Base-by-base conservation (phyloP, 2,329 filamentous ascomycete genomes). In the Cordyceps cateniannulata region DNA sequence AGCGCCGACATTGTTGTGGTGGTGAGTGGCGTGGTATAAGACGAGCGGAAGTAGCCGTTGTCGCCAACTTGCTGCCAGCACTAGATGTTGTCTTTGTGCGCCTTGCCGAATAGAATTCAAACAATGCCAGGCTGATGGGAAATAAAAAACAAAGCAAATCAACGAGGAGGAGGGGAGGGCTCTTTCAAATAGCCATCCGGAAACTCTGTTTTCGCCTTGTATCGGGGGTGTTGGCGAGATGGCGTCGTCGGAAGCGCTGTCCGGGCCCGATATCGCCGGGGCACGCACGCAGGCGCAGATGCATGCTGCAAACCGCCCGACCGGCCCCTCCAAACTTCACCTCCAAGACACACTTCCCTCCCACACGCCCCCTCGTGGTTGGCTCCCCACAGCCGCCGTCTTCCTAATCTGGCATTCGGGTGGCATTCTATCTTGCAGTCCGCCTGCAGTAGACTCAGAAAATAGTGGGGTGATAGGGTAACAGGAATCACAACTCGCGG, bases 191-290 rank as follows among this genome's bases (percentile, higher is more conserved):
- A 60, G 57, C 48, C 49, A 53, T 60, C 40, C 51, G 49, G 49
- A 52, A 60, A 53, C 38, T 60, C 49, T 53, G 49, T 47, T 53
- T n/a, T 53, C 18, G 49, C 57, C 49, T 32, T 5, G 32, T 53
- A 42, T 53, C 57, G 48, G 48, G 56, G 40, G 24, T 32, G 42
- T 53, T 60, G 38, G 42, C 53, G 57, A 60, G 40, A 47, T 45
- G 49, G 25, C 44, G 44, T 32, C 24, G 49, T 60, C 57, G 57
- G 57, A 60, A 49, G 38, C 57, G 14, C n/a, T 47, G 38, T 53
- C 57, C 57, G 57, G 57, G 49, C 57, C 57, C 57, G 57, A 60
- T 60, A 53, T 60, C 57, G 57, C 57, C 49, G 44, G 40, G 49
- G n/a, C 35, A n/a, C 5, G 44, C 22, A 49, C 14, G 32, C 4